Evolutionary conservation across 1,139 yeast species (phyloP).

Genomic region (Geotrichum siamense): DNA sequence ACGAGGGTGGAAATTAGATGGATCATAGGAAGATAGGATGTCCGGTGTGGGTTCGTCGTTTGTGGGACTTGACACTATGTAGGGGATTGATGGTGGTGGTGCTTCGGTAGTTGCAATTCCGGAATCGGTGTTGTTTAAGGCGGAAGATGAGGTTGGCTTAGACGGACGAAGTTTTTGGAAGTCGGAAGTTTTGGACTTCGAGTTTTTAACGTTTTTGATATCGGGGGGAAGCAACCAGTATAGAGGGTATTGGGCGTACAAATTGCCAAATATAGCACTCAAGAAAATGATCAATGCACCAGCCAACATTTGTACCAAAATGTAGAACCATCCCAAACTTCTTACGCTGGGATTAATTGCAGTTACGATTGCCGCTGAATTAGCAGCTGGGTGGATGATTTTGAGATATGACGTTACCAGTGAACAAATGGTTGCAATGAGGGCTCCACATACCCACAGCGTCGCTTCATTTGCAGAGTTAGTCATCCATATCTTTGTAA

Average conservation of each 20-base stretch:
- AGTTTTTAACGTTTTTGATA: constrained; percentile 3
- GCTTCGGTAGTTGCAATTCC: too few species aligned
- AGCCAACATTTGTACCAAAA: constrained; percentile 51
- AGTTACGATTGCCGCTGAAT: constrained; percentile 62
- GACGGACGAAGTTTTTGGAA: too few species aligned
- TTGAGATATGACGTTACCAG: constrained; percentile 49
- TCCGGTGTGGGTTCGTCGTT: too few species aligned
- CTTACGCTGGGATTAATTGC: constrained; percentile 43
- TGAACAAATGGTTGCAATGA: constrained; percentile 51
- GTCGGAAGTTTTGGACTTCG: too few species aligned
- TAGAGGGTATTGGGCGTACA: constrained; percentile 49
- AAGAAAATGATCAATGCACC: constrained; percentile 45
- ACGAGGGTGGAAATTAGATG: too few species aligned
- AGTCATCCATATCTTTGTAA: constrained; percentile 51
- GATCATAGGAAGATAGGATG: too few species aligned
- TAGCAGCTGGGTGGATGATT: constrained; percentile 68
- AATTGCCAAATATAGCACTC: constrained; percentile 51
- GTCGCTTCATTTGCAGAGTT: constrained; percentile 28
- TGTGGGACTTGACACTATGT: too few species aligned
- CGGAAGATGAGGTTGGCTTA: too few species aligned
- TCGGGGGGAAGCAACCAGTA: constrained; percentile 55
- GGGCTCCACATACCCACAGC: constrained; percentile 55
- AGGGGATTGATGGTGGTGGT: too few species aligned
- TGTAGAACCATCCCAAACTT: constrained; percentile 59
- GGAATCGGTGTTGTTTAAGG: too few species aligned